Conservation (phyloP, 345 rosid genomes). For the Arabidopsis thaliana region DNA sequence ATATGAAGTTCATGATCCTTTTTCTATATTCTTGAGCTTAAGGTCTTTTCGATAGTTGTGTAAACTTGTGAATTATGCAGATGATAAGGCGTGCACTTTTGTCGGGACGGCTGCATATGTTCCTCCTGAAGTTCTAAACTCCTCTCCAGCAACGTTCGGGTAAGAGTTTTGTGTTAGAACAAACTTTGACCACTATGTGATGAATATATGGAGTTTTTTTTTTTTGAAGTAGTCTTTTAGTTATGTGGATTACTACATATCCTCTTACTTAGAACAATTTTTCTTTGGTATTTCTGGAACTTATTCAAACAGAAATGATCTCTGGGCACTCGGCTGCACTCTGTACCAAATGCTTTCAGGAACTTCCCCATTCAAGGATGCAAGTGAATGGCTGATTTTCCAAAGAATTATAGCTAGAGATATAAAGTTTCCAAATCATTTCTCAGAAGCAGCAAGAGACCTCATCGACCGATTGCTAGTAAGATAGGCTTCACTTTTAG, state of each 20-base stretch:
- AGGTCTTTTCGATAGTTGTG: background rate
- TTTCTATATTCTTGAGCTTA: conserved; percentile 11
- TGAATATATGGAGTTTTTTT: conserved; percentile 17
- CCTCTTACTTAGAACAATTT: conserved; percentile 44
- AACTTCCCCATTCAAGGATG: conserved; percentile 95
- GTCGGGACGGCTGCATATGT: conserved; percentile 99
- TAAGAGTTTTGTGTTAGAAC: conserved; percentile 45
- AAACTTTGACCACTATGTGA: conserved; percentile 14
- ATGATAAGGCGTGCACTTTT: conserved; percentile 92
- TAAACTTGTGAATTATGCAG: conserved; percentile 49
- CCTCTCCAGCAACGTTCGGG: conserved; percentile 99
- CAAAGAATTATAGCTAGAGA: conserved; percentile 96
- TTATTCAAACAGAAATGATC: conserved; percentile 83
- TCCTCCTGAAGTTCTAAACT: conserved; percentile 97
- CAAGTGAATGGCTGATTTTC: conserved; percentile 98
- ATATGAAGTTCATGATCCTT: background rate
- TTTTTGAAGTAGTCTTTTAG: conserved; percentile 23
- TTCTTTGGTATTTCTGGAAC: conserved; percentile 43
- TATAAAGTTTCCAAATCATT: conserved; percentile 84
- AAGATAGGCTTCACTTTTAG: conserved; percentile 47
- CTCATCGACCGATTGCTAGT: conserved; percentile 84
- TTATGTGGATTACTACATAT: conserved; percentile 23
- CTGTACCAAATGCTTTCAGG: conserved; percentile 99
- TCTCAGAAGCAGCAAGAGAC: conserved; percentile 88
- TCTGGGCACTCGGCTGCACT: conserved; percentile 99